Evolutionary conservation across 1,284 basidiomycete genomes (phyloP), one percentile per base, ranked within the genome.

Genomic region (Cryptococcus wingfieldii): DNA sequence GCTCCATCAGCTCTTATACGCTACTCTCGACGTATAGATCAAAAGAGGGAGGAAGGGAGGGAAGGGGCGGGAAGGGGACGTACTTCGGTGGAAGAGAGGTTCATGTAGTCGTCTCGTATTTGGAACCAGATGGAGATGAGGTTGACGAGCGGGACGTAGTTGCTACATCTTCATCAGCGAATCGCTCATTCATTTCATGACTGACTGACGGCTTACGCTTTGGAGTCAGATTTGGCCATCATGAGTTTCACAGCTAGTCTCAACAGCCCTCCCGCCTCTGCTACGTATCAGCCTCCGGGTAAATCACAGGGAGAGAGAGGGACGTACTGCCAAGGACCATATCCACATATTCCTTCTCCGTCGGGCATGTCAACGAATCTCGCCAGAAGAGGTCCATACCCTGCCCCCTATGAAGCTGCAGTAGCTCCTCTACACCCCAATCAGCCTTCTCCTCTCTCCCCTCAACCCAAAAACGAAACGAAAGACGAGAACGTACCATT

Each of bases 61-160:
- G 23, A 39, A 38, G 18, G 19, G 23, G 19, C 5, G 25, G 13
- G 10, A 12, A 8, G 14, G 19, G 13, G 7, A 34, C 74, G 39
- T 63, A 90, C 91, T 79, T 90, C 83, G 25, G 83, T 83, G 47
- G 88, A 91, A 67, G 94, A 87, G 37, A 98, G 79, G 71, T 98
- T 98, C 87, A 96, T 90, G 58, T 95, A 91, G 72, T 99, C 95
- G 72, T 99, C 96, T 25, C 94, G 81, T 63, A 99, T 96, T 75
- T 98, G 96, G 74, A 95, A 98, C 68, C 86, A 89, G 14, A 98
- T 84, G 1, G 95, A 92, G 61, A 98, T 89, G 10, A 98, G 82
- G 72, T 97, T 97, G 55, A 95, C 90, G 1, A 98, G 82, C 0
- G 93, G 92, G 1, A 97, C 83, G 60, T 89, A 95, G 74, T 95